A percentile compares a stretch with the other conserved stretches of the same genome.
These are phyloP conservation scores for Podosphaera aphanis DNA, from an alignment of 2,329 filamentous ascomycete genomes.

Conservation along the genomic window DNA sequence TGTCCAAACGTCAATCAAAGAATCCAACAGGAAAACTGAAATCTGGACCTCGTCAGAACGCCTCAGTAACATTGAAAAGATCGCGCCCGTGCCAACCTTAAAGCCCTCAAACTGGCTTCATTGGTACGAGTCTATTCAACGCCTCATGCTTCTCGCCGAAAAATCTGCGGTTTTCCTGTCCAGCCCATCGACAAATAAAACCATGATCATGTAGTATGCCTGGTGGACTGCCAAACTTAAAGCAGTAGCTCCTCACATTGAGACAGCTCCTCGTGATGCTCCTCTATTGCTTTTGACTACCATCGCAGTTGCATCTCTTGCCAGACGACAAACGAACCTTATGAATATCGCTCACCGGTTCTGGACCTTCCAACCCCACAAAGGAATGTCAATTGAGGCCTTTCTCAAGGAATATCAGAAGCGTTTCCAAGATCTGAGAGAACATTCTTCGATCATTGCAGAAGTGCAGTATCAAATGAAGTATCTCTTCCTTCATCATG, in stretches of 20 bases:
- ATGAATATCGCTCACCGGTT: not conserved
- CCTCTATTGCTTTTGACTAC: not conserved
- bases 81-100: not conserved
- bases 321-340: not conserved
- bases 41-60: not conserved
- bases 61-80: not conserved
- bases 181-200: not conserved
- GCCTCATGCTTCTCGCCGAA: not conserved
- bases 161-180: not conserved
- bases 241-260: not conserved
- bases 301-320: not conserved
- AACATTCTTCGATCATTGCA: not conserved
- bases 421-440: not conserved
- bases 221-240: not conserved
- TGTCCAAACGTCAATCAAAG: not conserved
- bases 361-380: not conserved
- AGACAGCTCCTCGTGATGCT: not conserved
- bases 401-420: not conserved
- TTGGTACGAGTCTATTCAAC: not conserved
- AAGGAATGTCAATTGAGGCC: not conserved
- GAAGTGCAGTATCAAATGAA: not conserved
- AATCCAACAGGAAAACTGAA: not conserved
- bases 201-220: not conserved
- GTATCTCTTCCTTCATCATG: not conserved
- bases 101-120: not conserved